phyloP scores from a whole-genome alignment of 768 basidiomycete genomes.

The Tulasnella sp. region DNA sequence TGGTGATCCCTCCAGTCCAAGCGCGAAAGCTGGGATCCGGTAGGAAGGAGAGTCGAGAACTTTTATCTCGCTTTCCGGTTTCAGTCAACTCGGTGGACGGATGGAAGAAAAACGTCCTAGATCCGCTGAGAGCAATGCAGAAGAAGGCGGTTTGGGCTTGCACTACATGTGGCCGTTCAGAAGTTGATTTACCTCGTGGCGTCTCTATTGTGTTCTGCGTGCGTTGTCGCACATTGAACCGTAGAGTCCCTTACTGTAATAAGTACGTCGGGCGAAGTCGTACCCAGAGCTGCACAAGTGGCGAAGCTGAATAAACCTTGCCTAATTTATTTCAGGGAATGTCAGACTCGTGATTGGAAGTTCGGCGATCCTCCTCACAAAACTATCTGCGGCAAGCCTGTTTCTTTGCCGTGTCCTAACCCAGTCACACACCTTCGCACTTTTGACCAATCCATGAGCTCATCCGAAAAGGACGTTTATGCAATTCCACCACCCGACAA shows the following conservation, averaged over 20 bases:
- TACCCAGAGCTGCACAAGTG: too few species aligned
- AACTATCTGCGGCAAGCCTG: not conserved
- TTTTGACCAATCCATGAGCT: not conserved
- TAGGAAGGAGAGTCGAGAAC: not conserved
- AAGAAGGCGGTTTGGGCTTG: not conserved
- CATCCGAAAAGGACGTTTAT: not conserved
- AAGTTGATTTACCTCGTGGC: not conserved
- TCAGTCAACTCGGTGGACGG: not conserved
- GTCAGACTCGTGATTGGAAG: not conserved
- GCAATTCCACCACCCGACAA: not conserved
- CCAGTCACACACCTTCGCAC: not conserved
- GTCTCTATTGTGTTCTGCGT: not conserved
- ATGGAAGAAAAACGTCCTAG: not conserved
- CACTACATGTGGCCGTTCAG: not conserved
- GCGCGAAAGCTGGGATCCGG: not conserved
- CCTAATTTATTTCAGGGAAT: not conserved
- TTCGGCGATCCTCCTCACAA: not conserved
- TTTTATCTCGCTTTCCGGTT: not conserved
- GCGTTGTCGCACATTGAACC: not conserved
- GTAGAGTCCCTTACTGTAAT: not conserved
- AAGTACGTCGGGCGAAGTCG: not conserved
- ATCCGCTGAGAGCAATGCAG: not conserved
- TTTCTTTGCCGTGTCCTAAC: not conserved
- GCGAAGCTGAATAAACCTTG: too few species aligned
- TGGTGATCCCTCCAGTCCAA: not conserved